These are phyloP conservation scores for Dalbergia cultrata DNA, from an alignment of 306 rosid genomes.

Conservation along the genomic window DNA sequence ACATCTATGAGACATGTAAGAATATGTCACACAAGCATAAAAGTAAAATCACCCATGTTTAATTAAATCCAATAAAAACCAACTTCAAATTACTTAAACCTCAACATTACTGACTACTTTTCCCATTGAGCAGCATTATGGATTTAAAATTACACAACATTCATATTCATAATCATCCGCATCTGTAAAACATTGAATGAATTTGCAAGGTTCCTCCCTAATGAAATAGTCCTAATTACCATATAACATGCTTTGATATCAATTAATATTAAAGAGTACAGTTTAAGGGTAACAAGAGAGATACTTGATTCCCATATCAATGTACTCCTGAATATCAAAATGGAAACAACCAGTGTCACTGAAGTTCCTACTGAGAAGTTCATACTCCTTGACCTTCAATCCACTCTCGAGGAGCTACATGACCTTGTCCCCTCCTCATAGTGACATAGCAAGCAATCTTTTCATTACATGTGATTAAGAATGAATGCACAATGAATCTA, in stretches of 20 bases:
- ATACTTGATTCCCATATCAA: conserved; percentile 75
- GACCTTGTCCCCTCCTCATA: conserved; percentile 75
- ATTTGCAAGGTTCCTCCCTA: too few relatives aligned
- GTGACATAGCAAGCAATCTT: conserved; percentile 85
- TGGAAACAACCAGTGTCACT: conserved; percentile 80
- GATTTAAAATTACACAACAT: too few relatives aligned
- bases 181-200: too few relatives aligned
- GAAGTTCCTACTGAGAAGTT: conserved; percentile 71
- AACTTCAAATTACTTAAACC: too few relatives aligned
- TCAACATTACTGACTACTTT: too few relatives aligned
- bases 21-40: too few relatives aligned
- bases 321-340: conserved; percentile 80
- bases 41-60: too few relatives aligned
- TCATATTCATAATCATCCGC: too few relatives aligned
- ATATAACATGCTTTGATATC: background rate
- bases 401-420: conserved; percentile 82
- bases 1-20: too few relatives aligned
- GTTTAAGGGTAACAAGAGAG: background rate
- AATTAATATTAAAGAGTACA: background rate
- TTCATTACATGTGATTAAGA: conserved; percentile 77
- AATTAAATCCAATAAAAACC: too few relatives aligned
- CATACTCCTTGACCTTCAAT: conserved; percentile 75
- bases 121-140: too few relatives aligned
- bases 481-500: conserved; percentile 73
- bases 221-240: background rate